Evolutionary conservation across 345 rosid species (phyloP), one percentile per base, ranked within the genome.

Genomic region (Linum tenue): DNA sequence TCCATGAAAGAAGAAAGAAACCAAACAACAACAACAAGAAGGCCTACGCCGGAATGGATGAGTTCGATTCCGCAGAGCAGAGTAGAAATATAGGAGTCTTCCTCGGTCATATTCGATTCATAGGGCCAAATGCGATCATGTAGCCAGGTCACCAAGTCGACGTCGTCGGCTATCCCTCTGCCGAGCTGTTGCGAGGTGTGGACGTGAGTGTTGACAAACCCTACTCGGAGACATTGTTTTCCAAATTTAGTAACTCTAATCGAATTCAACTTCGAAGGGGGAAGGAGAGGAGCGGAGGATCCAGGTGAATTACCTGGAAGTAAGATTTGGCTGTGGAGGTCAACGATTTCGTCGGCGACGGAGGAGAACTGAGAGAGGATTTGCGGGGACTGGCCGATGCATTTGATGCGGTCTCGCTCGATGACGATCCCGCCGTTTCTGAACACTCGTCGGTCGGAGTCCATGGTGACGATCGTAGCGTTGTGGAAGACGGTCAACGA

Each of bases 41-140:
- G 3, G 31, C 85, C 72, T 75, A 86, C 89, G 39, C 89, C 92
- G 14, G 89, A 82, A 76, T 76, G 89, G 59, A 82, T 81, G 60
- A 86, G 87, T 63, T 86, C 87, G 39, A 86, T 72, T 55, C 92
- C 89, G 37, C 92, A 84, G 5, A 86, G 85, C 53, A 86, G 67
- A 56, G 89, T 75, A 37, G 92, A 86, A 58, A 86, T 39, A 69
- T 81, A 84, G 53, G 92, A 86, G 63, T 86, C 92, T 35, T 70
- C 78, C 69, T 81, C 76, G 10, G 89, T 84, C 87, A 86, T 86
- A 66, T 66, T 72, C 42, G 89, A 76, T 66, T 86, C 92, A 58
- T 83, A 86, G 31, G 89, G 92, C 92, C 92, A 86, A 56, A 86
- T 83, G 55, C 89, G 82, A 44, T 59, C 62, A 65, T 86, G 92